Evolutionary conservation across 176 grass and related monocot genomes (phyloP).

Genomic region (Echinochloa phyllopogon): DNA sequence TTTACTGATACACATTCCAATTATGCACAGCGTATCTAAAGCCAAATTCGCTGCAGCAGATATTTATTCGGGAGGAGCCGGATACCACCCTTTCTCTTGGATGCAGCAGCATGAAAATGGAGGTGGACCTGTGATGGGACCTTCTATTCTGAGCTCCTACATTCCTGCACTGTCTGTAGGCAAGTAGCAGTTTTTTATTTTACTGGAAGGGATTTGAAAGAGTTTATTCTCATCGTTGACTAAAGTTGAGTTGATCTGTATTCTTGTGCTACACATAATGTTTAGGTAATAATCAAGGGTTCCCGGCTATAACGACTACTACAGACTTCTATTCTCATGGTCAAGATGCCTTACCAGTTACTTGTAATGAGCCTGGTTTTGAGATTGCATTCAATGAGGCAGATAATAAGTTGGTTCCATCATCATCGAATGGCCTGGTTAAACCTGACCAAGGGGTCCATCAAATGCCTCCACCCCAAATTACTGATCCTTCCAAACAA

Average conservation of each 20-base stretch:
- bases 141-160: slow-evolving; percentile 41
- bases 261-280: slow-evolving; percentile 37
- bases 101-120: slow-evolving; percentile 86
- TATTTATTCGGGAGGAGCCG: slow-evolving; percentile 78
- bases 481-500: slow-evolving; percentile 48
- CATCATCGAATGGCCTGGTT: slow-evolving; percentile 58
- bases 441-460: slow-evolving; percentile 44
- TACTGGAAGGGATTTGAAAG: slow-evolving; percentile 23
- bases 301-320: slow-evolving; percentile 47
- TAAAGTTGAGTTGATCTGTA: slow-evolving; percentile 31
- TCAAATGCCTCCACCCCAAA: slow-evolving; percentile 47
- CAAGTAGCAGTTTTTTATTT: slow-evolving; percentile 33
- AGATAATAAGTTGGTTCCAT: slow-evolving; percentile 57
- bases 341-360: slow-evolving; percentile 57
- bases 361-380: slow-evolving; percentile 49
- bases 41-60: slow-evolving; percentile 97
- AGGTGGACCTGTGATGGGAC: slow-evolving; percentile 71
- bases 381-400: slow-evolving; percentile 57
- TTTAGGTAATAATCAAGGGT: slow-evolving; percentile 60
- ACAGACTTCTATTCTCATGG: slow-evolving; percentile 50
- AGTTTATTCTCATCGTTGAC: slow-evolving; percentile 18
- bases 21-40: slow-evolving; percentile 99
- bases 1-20: slow-evolving; percentile 99
- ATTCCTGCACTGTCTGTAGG: slow-evolving; percentile 48
- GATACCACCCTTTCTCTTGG: slow-evolving; percentile 95